A percentile compares a stretch with the other conserved stretches of the same genome.
phyloP scores from a whole-genome alignment of 305 asterid species.

The Fraxinus velutina region DNA sequence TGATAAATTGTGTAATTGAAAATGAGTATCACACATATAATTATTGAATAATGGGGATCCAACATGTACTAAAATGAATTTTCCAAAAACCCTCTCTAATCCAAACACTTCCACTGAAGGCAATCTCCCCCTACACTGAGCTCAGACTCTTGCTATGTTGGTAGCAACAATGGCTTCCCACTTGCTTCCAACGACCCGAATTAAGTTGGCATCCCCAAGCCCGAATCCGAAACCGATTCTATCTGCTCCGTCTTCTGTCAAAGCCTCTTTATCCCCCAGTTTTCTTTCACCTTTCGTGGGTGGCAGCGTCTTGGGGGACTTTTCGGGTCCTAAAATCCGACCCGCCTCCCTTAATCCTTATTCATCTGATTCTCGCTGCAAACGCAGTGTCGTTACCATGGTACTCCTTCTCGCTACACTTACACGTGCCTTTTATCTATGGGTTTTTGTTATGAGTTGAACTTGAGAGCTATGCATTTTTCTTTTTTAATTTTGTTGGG shows the following conservation, averaged over 20 bases:
- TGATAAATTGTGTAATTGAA: no score
- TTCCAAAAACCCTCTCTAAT: neutral
- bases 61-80: neutral
- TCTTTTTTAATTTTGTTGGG: neutral
- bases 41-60: no score
- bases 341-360: conserved; percentile 52
- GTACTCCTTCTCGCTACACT: conserved; percentile 27
- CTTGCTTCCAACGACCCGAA: conserved; percentile 45
- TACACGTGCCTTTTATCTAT: neutral
- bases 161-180: conserved; percentile 51
- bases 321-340: conserved; percentile 62
- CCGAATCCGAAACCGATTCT: conserved; percentile 26
- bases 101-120: neutral
- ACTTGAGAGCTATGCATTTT: neutral
- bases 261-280: conserved; percentile 37
- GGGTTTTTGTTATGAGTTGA: neutral
- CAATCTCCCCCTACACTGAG: neutral
- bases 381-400: conserved; percentile 77
- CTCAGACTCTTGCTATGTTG: neutral
- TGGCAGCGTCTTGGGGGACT: conserved; percentile 49
- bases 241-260: conserved; percentile 26
- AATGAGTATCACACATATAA: no score
- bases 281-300: conserved; percentile 55
- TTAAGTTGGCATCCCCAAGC: conserved; percentile 20
- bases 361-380: conserved; percentile 36